phyloP scores from a whole-genome alignment of 306 rosid species.

The Sindora glabra region DNA sequence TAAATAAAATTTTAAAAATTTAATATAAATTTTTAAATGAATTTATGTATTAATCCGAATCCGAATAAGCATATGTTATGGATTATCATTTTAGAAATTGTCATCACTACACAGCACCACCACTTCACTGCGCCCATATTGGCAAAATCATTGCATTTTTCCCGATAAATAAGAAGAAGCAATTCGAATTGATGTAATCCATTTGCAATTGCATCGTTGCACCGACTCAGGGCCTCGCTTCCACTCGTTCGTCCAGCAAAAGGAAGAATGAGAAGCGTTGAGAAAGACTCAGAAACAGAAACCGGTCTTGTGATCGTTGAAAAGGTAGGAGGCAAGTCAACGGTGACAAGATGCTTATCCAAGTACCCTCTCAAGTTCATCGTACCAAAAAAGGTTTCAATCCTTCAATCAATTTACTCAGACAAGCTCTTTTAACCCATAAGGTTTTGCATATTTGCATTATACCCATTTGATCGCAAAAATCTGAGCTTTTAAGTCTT shows the following conservation, averaged over 20 bases:
- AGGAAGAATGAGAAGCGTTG: not conserved
- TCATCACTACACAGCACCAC: too few species aligned
- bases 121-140: too few species aligned
- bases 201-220: too few species aligned
- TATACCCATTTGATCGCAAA: not conserved
- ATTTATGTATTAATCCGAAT: too few species aligned
- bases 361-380: slow-evolving; percentile 86
- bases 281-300: slow-evolving; percentile 22
- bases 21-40: too few species aligned
- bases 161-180: too few species aligned
- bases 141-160: too few species aligned
- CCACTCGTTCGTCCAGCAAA: not conserved
- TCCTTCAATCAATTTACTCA: not conserved
- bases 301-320: slow-evolving; percentile 55
- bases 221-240: too few species aligned
- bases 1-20: too few species aligned
- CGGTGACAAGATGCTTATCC: slow-evolving; percentile 58
- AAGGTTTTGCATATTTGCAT: not conserved
- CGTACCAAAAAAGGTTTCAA: slow-evolving; percentile 63
- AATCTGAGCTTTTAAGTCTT: slow-evolving; percentile 11
- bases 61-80: too few species aligned
- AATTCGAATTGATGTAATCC: too few species aligned
- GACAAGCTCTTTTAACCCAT: not conserved
- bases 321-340: slow-evolving; percentile 66
- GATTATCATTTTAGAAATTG: too few species aligned